phyloP scores from a whole-genome alignment of 345 rosid species.

The Hevea brasiliensis region DNA sequence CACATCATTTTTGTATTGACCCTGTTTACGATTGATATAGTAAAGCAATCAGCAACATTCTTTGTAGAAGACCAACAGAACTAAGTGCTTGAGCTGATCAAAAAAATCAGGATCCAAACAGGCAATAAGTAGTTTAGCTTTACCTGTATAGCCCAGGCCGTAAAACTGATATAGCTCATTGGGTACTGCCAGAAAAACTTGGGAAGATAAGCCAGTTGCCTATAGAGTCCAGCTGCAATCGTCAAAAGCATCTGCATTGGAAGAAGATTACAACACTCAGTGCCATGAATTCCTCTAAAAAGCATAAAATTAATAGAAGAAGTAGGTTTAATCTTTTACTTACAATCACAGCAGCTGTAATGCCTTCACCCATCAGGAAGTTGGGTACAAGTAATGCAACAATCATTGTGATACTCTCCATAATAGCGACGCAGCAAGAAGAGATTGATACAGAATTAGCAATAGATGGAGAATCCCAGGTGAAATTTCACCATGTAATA shows the following conservation, averaged over 20 bases:
- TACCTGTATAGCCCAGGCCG: constrained; percentile 49
- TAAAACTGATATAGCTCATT: constrained; percentile 40
- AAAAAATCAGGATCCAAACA: too few species aligned
- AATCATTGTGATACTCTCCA: constrained; percentile 28
- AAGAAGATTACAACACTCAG: not conserved
- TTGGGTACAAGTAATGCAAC: constrained; percentile 30
- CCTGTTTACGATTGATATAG: constrained; percentile 12
- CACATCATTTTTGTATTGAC: constrained; percentile 34
- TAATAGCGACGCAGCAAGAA: constrained; percentile 31
- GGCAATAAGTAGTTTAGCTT: not conserved
- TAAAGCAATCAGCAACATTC: not conserved
- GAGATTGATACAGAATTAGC: constrained; percentile 33
- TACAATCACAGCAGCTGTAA: constrained; percentile 27
- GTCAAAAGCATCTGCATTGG: constrained; percentile 29
- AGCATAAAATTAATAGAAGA: not conserved
- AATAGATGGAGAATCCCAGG: constrained; percentile 32
- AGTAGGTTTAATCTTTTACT: constrained; percentile 5
- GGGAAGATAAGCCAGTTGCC: constrained; percentile 37
- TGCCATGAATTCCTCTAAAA: not conserved
- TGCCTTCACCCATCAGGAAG: constrained; percentile 39
- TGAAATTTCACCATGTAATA: constrained; percentile 42
- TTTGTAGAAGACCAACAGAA: too few species aligned
- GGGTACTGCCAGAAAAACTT: constrained; percentile 48
- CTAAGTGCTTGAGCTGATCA: too few species aligned
- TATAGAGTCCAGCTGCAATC: constrained; percentile 32